Evolutionary conservation across 306 rosid genomes (phyloP), one percentile per base, ranked within the genome.

Genomic region (Canavalia gladiata): DNA sequence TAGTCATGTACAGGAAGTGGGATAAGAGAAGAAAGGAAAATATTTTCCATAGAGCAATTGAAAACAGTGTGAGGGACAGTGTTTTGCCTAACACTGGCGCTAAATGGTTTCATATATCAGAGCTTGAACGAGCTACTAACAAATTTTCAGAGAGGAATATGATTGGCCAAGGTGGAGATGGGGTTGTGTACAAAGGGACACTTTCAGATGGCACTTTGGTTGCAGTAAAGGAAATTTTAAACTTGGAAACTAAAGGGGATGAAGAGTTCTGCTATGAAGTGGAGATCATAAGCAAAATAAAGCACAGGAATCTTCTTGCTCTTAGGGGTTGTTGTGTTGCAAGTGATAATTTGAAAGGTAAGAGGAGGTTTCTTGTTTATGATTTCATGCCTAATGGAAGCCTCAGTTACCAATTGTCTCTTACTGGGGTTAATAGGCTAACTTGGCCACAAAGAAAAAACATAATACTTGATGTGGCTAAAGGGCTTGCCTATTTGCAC

Each of bases 381-480:
- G 97, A 94, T 74, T 87, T 86, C 66, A 92, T 94, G 98, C 76
- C 92, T 2, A 94, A 92, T 79, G 94, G 96, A 0, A 90, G 80
- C 72, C 78, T 94, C 1, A 84, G 93, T 62, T 88, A 92, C 43
- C 94, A 89, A 60, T 81, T 94, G 82, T 87, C 83, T 25, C 0
- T 68, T 45, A 3, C 5, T 28, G 73, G 73, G 35, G 73, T 90
- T 11, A 74, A 68, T 13, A 84, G 43, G 77, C 76, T 92, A 33
- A 88, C 90, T 10, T 94, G 97, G 98, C 98, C 98, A 51, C 94
- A 92, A 69, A 85, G 98, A 1, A 94, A 92, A 85, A 90, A 74
- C 49, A 89, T 94, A 41, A 84, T 94, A 1, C 83, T 94, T 39
- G 98, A 94, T 73, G 92, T 94, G 56, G 98, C 98, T 2, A 94